Base-by-base conservation (phyloP, 306 rosid genomes). In the Luffa acutangula region DNA sequence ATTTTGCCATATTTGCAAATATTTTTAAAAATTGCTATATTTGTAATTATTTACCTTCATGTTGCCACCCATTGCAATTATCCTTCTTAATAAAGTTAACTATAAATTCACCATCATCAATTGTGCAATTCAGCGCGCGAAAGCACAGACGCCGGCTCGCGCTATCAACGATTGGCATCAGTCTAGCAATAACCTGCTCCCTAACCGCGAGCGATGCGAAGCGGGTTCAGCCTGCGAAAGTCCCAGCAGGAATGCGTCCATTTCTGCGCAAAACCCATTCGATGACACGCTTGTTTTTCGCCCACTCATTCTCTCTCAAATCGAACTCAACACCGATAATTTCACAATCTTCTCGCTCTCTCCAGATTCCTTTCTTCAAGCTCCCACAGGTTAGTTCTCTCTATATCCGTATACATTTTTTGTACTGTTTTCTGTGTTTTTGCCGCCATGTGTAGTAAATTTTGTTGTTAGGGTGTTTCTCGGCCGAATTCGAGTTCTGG, bases 391-490 rank as follows among this genome's bases (percentile, higher is more conserved):
- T 45, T 42, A 6, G 77, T 51, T 31, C 73, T 62, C 11, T 1
- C 37, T 72, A 11, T 9, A 76, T 2, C 25, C 60, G 9, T 46
- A 78, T 52, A 45, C 13, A 21, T 20, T 12, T 43, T 45, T 48
- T n/a, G 12, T 21, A 51, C 21, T 25, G 56, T 25, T 48, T 14
- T 18, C 42, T 51, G 25, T 21, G 34, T 48, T 37, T 14, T 60
- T 34, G 52, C 31, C 33, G 56, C 52, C 5, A 25, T 53, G 31
- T 62, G 51, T 70, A 39, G 66, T 25, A 7, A 18, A 57, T 33
- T n/a, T 33, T 9, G 39, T 2, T 46, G 51, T 81, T 34, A 86
- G 91, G 93, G 90, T 80, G 45, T 77, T 87, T 89, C 77, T 81
- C 71, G 42, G 42, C 59, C 82, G 85, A 33, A 46, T 80, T 63